Conservation (phyloP, 2,329 filamentous ascomycete genomes). For the Taxawa tesnikishii region DNA sequence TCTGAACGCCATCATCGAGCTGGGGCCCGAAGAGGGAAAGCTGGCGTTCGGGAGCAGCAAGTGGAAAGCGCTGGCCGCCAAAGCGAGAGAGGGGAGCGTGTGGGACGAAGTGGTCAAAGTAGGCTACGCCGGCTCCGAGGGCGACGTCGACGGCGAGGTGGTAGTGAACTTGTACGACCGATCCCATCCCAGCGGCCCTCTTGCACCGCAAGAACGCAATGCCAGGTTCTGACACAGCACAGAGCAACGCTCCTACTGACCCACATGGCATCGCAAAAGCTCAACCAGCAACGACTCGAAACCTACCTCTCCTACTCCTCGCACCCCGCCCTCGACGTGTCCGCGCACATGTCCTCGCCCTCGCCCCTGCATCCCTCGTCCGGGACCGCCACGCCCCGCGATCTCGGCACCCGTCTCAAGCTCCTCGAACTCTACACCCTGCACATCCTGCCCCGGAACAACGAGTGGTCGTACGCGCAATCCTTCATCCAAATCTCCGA, state of each 20-base stretch:
- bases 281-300: constrained; percentile 83
- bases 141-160: constrained; percentile 86
- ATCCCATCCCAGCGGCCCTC: constrained; percentile 1
- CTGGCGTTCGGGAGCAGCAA: constrained; percentile 72
- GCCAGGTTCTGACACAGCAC: constrained; percentile 6
- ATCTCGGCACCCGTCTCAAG: constrained; percentile 74
- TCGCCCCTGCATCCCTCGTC: constrained; percentile 12
- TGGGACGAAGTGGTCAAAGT: constrained; percentile 87
- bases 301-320: constrained; percentile 72
- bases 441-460: constrained; percentile 84
- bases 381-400: constrained; percentile 65
- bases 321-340: constrained; percentile 55
- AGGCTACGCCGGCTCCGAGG: constrained; percentile 80
- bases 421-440: constrained; percentile 91
- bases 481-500: constrained; percentile 83
- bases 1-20: constrained; percentile 78
- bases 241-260: constrained; percentile 82
- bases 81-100: constrained; percentile 78
- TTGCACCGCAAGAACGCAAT: background rate
- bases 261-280: constrained; percentile 70
- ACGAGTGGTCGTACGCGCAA: constrained; percentile 89
- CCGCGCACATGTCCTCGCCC: constrained; percentile 46
- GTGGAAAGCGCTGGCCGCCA: constrained; percentile 71
- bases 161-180: constrained; percentile 69
- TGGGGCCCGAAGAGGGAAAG: constrained; percentile 84